phyloP scores from a whole-genome alignment of 495 filamentous ascomycete species.

The Cryomyces minteri region DNA sequence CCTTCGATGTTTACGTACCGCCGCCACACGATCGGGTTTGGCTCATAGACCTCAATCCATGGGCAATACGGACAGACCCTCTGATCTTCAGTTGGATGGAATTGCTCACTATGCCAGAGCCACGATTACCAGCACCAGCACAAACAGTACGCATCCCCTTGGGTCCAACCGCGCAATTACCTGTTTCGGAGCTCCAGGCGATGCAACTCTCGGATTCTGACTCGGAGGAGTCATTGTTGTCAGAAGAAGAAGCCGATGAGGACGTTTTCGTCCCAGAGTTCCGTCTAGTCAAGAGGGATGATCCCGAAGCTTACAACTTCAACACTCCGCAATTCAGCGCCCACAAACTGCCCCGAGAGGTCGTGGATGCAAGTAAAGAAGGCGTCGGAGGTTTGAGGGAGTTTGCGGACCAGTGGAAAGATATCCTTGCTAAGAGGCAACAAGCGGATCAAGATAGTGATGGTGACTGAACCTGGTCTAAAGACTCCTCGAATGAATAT shows the following conservation, averaged over 20 bases:
- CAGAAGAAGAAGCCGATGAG: slow-evolving; percentile 26
- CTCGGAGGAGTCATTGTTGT: slow-evolving; percentile 18
- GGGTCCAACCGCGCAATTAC: too few relatives aligned
- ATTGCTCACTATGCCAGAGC: slow-evolving; percentile 51
- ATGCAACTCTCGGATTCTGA: slow-evolving; percentile 3
- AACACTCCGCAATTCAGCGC: slow-evolving; percentile 77
- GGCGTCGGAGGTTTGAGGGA: slow-evolving; percentile 63
- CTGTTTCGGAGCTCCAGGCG: too few relatives aligned
- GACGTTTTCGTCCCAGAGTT: slow-evolving; percentile 58
- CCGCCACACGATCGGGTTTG: slow-evolving; percentile 59
- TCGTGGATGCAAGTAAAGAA: slow-evolving; percentile 72
- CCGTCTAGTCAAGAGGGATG: slow-evolving; percentile 61
- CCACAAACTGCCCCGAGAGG: slow-evolving; percentile 85
- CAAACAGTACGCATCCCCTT: too few relatives aligned
- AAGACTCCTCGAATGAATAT: too few relatives aligned
- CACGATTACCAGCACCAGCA: slow-evolving; percentile 5
- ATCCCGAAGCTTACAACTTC: slow-evolving; percentile 76
- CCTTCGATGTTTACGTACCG: slow-evolving; percentile 84
- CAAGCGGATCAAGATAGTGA: slow-evolving; percentile 27
- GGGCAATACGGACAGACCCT: slow-evolving; percentile 78
- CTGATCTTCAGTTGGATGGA: slow-evolving; percentile 85
- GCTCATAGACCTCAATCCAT: slow-evolving; percentile 89
- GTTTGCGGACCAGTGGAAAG: slow-evolving; percentile 76
- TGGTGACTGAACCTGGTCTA: slow-evolving; percentile 14
- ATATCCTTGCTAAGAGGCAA: slow-evolving; percentile 43